Evolutionary conservation across 116 monocot genomes (phyloP), one percentile per base, ranked within the genome.

Genomic region (Zostera marina): DNA sequence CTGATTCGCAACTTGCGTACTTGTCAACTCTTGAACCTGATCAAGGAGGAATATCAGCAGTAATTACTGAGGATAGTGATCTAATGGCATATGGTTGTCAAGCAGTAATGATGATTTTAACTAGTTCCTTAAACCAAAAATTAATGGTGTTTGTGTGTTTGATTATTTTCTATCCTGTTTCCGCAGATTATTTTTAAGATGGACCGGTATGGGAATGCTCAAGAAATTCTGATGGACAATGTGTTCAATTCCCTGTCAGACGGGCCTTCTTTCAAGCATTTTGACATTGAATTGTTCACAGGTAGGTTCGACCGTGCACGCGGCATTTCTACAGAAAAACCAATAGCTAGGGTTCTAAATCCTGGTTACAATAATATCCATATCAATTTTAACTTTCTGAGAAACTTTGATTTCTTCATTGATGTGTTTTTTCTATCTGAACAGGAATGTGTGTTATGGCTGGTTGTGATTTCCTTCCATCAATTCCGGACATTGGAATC

Each of bases 11-110:
- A 56, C 60, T 92, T 22, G 92, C 92, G 42, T 83, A 92, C 61
- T 60, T 92, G 44, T 66, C 83, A 45, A 70, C 47, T n/a, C 70
- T 92, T 55, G 72, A 76, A 41, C 26, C 65, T 67, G 69, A 80
- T 68, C 63, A 76, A 69, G 83, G 86, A 24, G 92, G 87, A 43
- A 75, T 92, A 60, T 68, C 70, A 44, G 92, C 80, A 66, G 78
- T 92, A 46, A 83, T 92, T 63, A 92, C 92, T 54, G 92, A 87
- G 65, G 92, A 92, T 22, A 92, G 92, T 64, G 92, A 91, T 41
- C 58, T 92, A 17, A 71, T 92, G 63, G 92, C 92, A 41, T 92
- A 92, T 70, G 77, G 87, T 53, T 92, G 87, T 52, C 70, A 58
- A 55, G 54, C 75, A 45, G 87, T 92, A 55, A 80, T 82, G 70